These are phyloP conservation scores for Pilaira anomala DNA, from an alignment of 192 early-diverging fungal species.

Conservation along the genomic window DNA sequence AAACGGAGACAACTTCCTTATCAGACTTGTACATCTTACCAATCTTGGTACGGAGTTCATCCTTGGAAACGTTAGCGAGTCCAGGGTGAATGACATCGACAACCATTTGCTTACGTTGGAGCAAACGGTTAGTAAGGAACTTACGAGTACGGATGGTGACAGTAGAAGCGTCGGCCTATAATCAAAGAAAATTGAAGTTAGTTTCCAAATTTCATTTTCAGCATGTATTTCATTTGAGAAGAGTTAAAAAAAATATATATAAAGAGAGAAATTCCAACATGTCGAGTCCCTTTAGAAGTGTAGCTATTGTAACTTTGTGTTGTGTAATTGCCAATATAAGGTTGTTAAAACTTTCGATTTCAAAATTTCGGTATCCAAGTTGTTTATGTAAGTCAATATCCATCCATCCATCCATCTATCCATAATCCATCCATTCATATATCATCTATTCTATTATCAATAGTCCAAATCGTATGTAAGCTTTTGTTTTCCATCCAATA, in stretches of 20 bases:
- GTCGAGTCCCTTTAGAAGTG: no score
- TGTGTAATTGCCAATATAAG: background rate
- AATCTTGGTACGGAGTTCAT: conserved; percentile 90
- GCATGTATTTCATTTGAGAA: background rate
- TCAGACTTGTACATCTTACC: conserved; percentile 95
- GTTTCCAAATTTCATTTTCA: background rate
- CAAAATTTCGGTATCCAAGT: background rate
- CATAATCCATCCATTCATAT: background rate
- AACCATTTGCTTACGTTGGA: conserved; percentile 96
- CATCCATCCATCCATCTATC: conserved; percentile 14
- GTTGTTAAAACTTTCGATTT: conserved; percentile 13
- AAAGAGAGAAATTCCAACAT: no score
- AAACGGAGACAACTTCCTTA: conserved; percentile 83
- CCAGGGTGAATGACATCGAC: conserved; percentile 95
- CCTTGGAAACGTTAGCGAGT: conserved; percentile 88
- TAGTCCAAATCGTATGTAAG: no score
- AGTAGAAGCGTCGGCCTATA: conserved; percentile 48
- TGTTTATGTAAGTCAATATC: conserved; percentile 2
- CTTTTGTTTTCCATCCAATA: no score
- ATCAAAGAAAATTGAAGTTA: background rate
- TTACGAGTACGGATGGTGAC: conserved; percentile 98
- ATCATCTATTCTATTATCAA: background rate
- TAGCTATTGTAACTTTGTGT: background rate
- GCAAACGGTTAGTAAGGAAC: conserved; percentile 98
- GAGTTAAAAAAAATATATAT: conserved; percentile 3